Conservation (phyloP, 2,329 filamentous ascomycete species). For the Fusarium chuoi region DNA sequence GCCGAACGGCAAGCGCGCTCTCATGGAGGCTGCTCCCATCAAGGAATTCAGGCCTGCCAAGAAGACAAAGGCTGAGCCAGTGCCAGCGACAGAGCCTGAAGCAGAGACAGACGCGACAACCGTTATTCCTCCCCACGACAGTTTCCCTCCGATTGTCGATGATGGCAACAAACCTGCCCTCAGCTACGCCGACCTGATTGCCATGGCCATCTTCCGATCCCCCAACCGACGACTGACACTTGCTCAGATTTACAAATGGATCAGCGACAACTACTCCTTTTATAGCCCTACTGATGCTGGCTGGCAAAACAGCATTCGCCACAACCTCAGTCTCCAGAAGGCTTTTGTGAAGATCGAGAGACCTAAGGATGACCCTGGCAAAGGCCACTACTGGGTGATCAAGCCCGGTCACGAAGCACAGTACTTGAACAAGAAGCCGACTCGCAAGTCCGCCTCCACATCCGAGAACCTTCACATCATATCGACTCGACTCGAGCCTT, state of each 20-base stretch:
- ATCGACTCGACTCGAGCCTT: constrained; percentile 65
- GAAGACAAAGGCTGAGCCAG: constrained; percentile 70
- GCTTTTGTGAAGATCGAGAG: constrained; percentile 95
- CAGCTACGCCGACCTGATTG: constrained; percentile 95
- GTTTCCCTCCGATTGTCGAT: constrained; percentile 85
- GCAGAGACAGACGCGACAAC: constrained; percentile 6
- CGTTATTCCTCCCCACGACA: constrained; percentile 72
- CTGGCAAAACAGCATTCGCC: constrained; percentile 99
- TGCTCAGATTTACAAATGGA: constrained; percentile 99
- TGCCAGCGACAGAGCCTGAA: background rate
- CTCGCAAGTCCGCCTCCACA: constrained; percentile 65
- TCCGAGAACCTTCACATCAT: constrained; percentile 69
- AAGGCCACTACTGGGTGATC: constrained; percentile 97
- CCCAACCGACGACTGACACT: constrained; percentile 86
- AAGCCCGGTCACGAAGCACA: constrained; percentile 87
- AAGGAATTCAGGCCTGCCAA: constrained; percentile 75
- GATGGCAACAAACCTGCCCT: constrained; percentile 89
- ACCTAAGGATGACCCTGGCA: constrained; percentile 96
- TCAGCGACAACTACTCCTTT: constrained; percentile 92
- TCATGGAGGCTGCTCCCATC: constrained; percentile 79
- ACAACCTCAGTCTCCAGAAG: constrained; percentile 97
- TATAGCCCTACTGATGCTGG: constrained; percentile 87
- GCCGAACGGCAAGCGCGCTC: constrained; percentile 65
- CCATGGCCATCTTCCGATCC: constrained; percentile 94
- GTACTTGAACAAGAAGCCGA: constrained; percentile 88